Evolutionary conservation across 441 rosid genomes (phyloP).

Genomic region (Brassica balearica): DNA sequence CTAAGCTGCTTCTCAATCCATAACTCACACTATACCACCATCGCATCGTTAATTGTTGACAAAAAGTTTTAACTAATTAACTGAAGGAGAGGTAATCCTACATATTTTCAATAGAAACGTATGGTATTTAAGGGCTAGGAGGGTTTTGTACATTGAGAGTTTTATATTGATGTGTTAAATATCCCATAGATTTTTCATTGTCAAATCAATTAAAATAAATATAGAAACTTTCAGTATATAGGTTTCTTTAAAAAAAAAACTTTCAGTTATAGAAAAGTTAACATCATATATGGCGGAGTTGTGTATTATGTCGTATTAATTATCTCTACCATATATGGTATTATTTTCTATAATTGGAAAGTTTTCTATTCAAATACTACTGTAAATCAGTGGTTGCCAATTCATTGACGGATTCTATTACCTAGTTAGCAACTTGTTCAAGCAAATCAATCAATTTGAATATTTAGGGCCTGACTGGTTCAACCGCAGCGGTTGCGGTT

Average conservation of each 20-base stretch:
- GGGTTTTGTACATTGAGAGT: no score
- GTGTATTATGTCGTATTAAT: not conserved
- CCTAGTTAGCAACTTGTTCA: not conserved
- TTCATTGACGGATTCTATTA: not conserved
- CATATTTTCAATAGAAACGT: no score
- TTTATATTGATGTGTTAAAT: not conserved
- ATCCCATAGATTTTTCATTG: not conserved
- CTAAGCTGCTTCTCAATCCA: no score
- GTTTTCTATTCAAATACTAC: not conserved
- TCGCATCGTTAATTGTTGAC: no score
- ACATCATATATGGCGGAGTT: not conserved
- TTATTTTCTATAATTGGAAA: not conserved
- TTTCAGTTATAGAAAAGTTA: not conserved
- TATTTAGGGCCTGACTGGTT: no score
- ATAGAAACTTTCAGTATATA: not conserved
- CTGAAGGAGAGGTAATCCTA: no score
- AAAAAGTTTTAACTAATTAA: no score
- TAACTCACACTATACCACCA: no score
- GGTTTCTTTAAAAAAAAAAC: no score
- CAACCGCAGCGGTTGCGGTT: no score
- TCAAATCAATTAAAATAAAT: constrained; percentile 7
- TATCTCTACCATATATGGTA: not conserved
- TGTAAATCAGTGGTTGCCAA: constrained; percentile 1
- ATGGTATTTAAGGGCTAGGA: no score
- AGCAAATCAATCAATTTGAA: constrained; percentile 4